A percentile compares a stretch with the other conserved stretches of the same genome.
Evolutionary conservation across 192 early-diverging fungal genomes (phyloP).

Genomic region (Gaertneriomyces sp.): DNA sequence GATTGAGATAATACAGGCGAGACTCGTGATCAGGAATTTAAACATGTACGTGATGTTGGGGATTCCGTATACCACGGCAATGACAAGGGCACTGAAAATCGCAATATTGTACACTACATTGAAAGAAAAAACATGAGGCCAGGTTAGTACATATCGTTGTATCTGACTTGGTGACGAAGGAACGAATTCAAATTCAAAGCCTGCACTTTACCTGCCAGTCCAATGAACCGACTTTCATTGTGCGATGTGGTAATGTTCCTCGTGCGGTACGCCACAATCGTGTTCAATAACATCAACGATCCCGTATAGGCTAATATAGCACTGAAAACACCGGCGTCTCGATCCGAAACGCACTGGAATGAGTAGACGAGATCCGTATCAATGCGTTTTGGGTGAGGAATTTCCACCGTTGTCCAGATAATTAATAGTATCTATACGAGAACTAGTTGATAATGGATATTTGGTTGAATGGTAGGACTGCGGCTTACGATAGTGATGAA

Average conservation of each 20-base stretch:
- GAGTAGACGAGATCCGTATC: not conserved
- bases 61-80: not conserved
- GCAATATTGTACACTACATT: not conserved
- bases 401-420: not conserved
- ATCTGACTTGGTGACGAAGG: no score
- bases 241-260: not conserved
- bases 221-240: not conserved
- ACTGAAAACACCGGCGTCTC: not conserved
- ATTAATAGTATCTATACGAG: not conserved
- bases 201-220: not conserved
- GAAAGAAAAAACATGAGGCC: no score
- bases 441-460: no score
- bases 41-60: not conserved
- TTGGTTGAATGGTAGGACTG: no score
- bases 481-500: not conserved
- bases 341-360: not conserved
- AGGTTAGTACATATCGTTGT: no score
- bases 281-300: not conserved
- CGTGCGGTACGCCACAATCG: conserved; percentile 2
- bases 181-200: no score
- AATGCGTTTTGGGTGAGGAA: not conserved
- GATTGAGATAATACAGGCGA: not conserved
- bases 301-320: not conserved
- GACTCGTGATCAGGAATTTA: not conserved
- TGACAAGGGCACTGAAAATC: not conserved